These are phyloP conservation scores for Leersia perrieri DNA, from an alignment of 176 grass and related monocot genomes.

Conservation along the genomic window DNA sequence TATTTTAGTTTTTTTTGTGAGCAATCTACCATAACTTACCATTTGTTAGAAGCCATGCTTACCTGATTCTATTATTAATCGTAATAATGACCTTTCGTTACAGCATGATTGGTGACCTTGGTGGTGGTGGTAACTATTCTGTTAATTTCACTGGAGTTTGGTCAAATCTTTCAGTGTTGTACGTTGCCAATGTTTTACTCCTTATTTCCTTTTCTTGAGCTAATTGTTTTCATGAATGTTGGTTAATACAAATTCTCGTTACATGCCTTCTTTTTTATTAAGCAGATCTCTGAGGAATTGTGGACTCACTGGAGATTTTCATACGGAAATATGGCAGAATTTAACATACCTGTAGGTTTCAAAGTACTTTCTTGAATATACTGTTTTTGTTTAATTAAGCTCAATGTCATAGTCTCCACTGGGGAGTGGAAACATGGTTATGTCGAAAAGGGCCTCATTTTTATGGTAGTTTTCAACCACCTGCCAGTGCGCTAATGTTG, in stretches of 20 bases:
- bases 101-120: slow-evolving; percentile 63
- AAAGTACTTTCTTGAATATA: neutral
- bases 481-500: neutral
- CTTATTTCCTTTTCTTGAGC: neutral
- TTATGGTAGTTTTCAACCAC: neutral
- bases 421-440: neutral
- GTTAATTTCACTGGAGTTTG: slow-evolving; percentile 33
- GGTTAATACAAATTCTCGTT: neutral
- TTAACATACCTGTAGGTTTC: slow-evolving; percentile 41
- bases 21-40: neutral
- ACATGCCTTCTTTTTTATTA: slow-evolving; percentile 4
- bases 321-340: neutral
- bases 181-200: slow-evolving; percentile 1
- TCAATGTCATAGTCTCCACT: neutral
- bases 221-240: neutral
- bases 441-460: neutral
- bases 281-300: slow-evolving; percentile 46
- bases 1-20: neutral
- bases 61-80: slow-evolving; percentile 2
- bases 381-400: neutral
- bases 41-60: neutral
- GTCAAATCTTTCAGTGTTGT: slow-evolving; percentile 43
- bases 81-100: neutral
- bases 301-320: slow-evolving; percentile 4
- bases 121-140: neutral